phyloP scores from a whole-genome alignment of 2,329 filamentous ascomycete species.

The Cyphellophora attinorum region DNA sequence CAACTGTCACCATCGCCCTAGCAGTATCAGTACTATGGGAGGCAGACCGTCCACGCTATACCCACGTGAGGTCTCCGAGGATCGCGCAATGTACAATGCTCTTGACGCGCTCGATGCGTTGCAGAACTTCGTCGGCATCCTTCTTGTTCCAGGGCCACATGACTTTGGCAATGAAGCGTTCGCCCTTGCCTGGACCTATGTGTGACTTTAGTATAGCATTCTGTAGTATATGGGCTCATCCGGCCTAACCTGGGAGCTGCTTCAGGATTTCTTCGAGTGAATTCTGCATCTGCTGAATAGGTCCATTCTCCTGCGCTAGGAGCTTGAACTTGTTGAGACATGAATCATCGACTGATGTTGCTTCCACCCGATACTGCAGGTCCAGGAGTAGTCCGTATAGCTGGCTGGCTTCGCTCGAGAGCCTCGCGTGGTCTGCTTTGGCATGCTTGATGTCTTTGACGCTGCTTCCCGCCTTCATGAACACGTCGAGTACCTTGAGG shows the following conservation, averaged over 20 bases:
- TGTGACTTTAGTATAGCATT: too few species aligned
- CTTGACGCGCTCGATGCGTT: conserved; percentile 12
- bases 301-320: conserved; percentile 14
- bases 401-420: conserved; percentile 17
- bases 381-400: conserved; percentile 17
- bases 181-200: too few species aligned
- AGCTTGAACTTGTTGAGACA: conserved; percentile 17
- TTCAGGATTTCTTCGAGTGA: conserved; percentile 15
- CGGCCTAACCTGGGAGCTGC: conserved; percentile 4
- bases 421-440: conserved; percentile 15
- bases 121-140: conserved; percentile 7
- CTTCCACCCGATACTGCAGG: conserved; percentile 17
- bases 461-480: too few species aligned
- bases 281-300: conserved; percentile 21
- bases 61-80: conserved; percentile 6
- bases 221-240: conserved; percentile 6
- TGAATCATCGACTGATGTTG: conserved; percentile 9
- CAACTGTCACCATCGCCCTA: conserved; percentile 4
- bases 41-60: background rate
- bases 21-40: background rate
- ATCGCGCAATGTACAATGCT: conserved; percentile 9
- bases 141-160: conserved; percentile 9
- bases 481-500: too few species aligned
- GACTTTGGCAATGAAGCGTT: conserved; percentile 5
- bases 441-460: conserved; percentile 17